A percentile compares a stretch with the other conserved stretches of the same genome.
Evolutionary conservation across 305 asterid genomes (phyloP).

Genomic region (Petunia hybrid): DNA sequence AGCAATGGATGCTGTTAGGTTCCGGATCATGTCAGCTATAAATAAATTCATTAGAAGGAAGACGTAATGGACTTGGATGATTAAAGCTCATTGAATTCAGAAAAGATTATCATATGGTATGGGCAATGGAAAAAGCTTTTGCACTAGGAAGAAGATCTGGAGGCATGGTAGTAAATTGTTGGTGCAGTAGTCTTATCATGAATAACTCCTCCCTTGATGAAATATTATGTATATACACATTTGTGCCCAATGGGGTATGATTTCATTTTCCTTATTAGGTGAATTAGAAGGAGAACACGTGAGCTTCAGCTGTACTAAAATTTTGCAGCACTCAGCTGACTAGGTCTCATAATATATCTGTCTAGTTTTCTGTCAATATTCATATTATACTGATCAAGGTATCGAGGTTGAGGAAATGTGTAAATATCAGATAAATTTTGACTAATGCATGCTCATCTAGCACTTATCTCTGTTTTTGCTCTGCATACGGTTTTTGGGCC

Average conservation of each 20-base stretch:
- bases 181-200: constrained; percentile 17
- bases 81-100: neutral
- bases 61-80: neutral
- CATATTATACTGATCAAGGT: too few species aligned
- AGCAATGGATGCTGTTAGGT: constrained; percentile 14
- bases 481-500: neutral
- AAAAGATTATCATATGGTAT: neutral
- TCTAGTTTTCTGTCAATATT: neutral
- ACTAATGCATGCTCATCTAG: constrained; percentile 7
- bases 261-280: neutral
- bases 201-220: neutral
- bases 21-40: constrained; percentile 4
- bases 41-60: neutral
- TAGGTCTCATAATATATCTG: too few species aligned
- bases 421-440: constrained; percentile 2
- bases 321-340: neutral
- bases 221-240: constrained; percentile 19
- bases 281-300: neutral
- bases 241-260: neutral
- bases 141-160: constrained; percentile 21
- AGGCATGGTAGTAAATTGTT: constrained; percentile 3
- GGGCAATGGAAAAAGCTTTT: neutral
- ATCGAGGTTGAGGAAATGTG: neutral
- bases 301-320: neutral
- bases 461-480: neutral